These are phyloP conservation scores for Tuber magnatum DNA, from an alignment of 495 filamentous ascomycete species.

Conservation along the genomic window DNA sequence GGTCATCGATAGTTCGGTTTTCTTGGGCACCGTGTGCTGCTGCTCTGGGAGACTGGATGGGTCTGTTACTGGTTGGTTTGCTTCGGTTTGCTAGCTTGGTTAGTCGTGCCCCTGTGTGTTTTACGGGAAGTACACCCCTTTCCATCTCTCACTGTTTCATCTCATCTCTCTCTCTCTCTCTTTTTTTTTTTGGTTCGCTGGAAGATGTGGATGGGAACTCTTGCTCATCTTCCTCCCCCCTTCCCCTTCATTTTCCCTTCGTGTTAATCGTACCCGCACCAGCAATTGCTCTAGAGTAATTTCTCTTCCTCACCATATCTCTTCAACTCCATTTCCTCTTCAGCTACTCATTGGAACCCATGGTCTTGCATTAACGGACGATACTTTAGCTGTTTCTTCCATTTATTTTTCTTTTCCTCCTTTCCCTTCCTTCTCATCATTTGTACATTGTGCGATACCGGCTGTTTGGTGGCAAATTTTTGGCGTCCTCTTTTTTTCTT, in stretches of 20 bases:
- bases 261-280: background rate
- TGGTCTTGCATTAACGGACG: background rate
- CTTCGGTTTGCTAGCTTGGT: background rate
- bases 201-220: background rate
- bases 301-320: background rate
- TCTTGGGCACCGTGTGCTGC: background rate
- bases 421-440: background rate
- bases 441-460: background rate
- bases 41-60: background rate
- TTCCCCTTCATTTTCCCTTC: background rate
- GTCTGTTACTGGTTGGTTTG: background rate
- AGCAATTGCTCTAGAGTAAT: background rate
- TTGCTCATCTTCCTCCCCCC: background rate
- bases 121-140: background rate
- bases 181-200: background rate
- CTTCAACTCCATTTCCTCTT: background rate
- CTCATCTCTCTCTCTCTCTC: background rate
- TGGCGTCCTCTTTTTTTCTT: background rate
- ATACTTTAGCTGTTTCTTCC: background rate
- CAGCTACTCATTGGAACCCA: background rate
- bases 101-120: background rate
- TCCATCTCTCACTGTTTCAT: background rate
- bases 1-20: conserved; percentile 55
- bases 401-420: background rate
- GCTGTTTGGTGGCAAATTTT: background rate